Percentiles rank a stretch among this genome's conserved stretches.
Conservation (phyloP, 2,329 filamentous ascomycete species). For the Tolypocladium ovalisporum region DNA sequence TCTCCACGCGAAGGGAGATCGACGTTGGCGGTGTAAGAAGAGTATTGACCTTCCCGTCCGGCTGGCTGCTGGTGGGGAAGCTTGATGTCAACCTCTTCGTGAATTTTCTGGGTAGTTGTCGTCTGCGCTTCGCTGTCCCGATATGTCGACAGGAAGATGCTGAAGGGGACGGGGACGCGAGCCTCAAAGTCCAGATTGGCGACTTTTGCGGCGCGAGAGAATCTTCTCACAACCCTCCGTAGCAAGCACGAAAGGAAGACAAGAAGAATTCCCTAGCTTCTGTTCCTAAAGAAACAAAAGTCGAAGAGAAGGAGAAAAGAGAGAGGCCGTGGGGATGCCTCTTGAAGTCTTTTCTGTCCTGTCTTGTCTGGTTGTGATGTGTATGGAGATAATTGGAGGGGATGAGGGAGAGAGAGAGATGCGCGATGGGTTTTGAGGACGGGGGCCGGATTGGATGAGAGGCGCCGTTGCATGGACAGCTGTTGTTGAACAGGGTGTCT, state of each 20-base stretch:
- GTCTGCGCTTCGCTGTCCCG: conserved; percentile 44
- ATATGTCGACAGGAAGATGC: conserved; percentile 99
- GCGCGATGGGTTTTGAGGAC: conserved; percentile 28
- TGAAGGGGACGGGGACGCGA: conserved; percentile 97
- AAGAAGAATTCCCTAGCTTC: conserved; percentile 58
- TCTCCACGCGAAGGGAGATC: conserved; percentile 52
- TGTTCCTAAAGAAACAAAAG: conserved; percentile 46
- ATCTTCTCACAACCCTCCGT: conserved; percentile 58
- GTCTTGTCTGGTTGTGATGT: conserved; percentile 18
- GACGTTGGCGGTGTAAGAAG: conserved; percentile 55
- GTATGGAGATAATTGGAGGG: conserved; percentile 28
- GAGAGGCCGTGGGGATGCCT: conserved; percentile 18
- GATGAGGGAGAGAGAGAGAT: conserved; percentile 17
- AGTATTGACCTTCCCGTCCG: conserved; percentile 97
- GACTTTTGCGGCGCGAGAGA: conserved; percentile 59
- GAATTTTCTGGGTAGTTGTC: conserved; percentile 45
- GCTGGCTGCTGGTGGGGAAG: conserved; percentile 60
- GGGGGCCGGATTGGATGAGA: conserved; percentile 19
- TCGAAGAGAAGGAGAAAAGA: conserved; percentile 28
- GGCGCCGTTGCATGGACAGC: conserved; percentile 3
- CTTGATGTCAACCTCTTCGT: conserved; percentile 85
- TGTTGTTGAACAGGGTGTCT: conserved; percentile 12
- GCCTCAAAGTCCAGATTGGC: conserved; percentile 99
- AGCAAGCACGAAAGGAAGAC: conserved; percentile 55
- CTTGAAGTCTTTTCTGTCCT: conserved; percentile 24